Evolutionary conservation across 257 asterid genomes (phyloP).

Genomic region (Petunia secreta): DNA sequence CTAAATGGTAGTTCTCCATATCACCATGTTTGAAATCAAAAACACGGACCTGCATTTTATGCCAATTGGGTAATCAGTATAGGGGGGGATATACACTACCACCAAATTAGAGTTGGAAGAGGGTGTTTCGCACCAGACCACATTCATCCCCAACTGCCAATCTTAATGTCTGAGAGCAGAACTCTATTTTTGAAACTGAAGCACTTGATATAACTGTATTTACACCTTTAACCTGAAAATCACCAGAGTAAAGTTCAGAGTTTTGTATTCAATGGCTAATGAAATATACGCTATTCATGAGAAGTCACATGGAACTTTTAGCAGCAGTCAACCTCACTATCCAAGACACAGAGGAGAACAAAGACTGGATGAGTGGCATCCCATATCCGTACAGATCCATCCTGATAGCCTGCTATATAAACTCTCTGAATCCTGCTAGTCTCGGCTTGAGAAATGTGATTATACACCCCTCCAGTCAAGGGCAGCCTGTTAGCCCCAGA

Average conservation of each 20-base stretch:
- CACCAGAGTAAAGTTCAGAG: conserved; percentile 32
- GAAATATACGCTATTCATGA: background rate
- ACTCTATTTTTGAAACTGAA: conserved; percentile 60
- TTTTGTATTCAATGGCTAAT: background rate
- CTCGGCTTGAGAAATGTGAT: conserved; percentile 53
- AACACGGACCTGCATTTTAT: conserved; percentile 60
- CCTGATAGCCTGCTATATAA: conserved; percentile 78
- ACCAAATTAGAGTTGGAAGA: conserved; percentile 29
- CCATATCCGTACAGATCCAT: conserved; percentile 91
- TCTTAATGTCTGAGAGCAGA: conserved; percentile 67
- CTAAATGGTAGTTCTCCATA: conserved; percentile 54
- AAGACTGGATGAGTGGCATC: conserved; percentile 85
- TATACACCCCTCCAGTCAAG: conserved; percentile 76
- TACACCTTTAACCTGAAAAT: conserved; percentile 59
- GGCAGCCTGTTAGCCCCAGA: conserved; percentile 58
- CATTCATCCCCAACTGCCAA: conserved; percentile 84
- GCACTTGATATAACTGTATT: conserved; percentile 49
- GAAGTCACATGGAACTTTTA: conserved; percentile 9
- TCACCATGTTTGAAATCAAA: conserved; percentile 55
- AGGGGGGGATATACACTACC: conserved; percentile 24
- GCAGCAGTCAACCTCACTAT: conserved; percentile 54
- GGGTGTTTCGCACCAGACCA: conserved; percentile 74
- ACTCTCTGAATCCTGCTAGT: conserved; percentile 56
- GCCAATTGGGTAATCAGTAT: conserved; percentile 33
- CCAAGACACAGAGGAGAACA: conserved; percentile 54